These are phyloP conservation scores for Lepiota venenata DNA, from an alignment of 768 basidiomycete species.

Conservation along the genomic window DNA sequence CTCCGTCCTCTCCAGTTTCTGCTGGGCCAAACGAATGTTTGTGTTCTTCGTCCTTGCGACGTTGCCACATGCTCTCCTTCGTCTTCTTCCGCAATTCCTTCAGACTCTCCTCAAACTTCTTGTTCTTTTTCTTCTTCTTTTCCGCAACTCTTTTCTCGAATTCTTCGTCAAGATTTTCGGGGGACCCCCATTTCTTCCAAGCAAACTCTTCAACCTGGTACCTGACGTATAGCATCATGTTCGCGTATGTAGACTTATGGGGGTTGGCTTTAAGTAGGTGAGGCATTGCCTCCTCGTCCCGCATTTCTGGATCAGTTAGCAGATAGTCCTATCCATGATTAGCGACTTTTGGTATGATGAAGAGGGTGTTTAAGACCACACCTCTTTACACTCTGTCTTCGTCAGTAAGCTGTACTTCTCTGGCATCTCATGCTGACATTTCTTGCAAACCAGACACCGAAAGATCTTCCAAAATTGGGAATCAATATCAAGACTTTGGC, in stretches of 20 bases:
- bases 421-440: conserved; percentile 84
- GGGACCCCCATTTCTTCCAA: conserved; percentile 96
- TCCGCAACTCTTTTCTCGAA: conserved; percentile 75
- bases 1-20: conserved; percentile 49
- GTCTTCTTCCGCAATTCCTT: conserved; percentile 82
- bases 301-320: conserved; percentile 78
- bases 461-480: conserved; percentile 79
- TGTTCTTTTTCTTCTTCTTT: conserved; percentile 88
- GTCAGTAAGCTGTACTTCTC: conserved; percentile 95
- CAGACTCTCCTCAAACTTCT: conserved; percentile 91
- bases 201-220: conserved; percentile 96
- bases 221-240: conserved; percentile 98
- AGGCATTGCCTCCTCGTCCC: conserved; percentile 88
- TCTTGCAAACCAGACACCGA: conserved; percentile 80
- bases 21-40: conserved; percentile 74
- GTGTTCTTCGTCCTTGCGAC: conserved; percentile 84
- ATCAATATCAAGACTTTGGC: conserved; percentile 87
- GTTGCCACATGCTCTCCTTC: conserved; percentile 87
- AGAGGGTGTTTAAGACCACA: conserved; percentile 21
- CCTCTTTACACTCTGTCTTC: conserved; percentile 98
- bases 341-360: conserved; percentile 2
- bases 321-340: conserved; percentile 76
- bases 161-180: conserved; percentile 87
- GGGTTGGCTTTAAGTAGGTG: conserved; percentile 94
- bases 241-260: conserved; percentile 91